A percentile compares a stretch with the other conserved stretches of the same genome.
Evolutionary conservation across 2,329 filamentous ascomycete genomes (phyloP).

Genomic region (Plenodomus tracheiphilus): DNA sequence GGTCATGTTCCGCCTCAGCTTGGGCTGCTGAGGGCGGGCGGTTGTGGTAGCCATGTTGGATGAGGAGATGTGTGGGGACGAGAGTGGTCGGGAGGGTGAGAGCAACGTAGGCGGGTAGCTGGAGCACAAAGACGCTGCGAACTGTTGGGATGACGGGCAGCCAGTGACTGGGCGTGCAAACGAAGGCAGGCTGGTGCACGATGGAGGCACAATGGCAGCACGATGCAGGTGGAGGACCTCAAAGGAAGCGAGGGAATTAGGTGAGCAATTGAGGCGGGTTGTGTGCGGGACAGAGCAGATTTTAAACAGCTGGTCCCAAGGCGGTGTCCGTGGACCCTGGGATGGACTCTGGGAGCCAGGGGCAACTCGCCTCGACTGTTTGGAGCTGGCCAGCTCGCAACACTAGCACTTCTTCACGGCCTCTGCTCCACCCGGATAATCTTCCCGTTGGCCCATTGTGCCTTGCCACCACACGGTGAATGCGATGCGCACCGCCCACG

Average conservation of each 20-base stretch:
- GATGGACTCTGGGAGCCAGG: conserved; percentile 19
- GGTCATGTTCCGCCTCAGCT: conserved; percentile 51
- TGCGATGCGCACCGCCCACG: conserved; percentile 19
- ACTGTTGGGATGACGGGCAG: not conserved
- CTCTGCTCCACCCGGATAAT: conserved; percentile 19
- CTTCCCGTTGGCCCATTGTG: conserved; percentile 8
- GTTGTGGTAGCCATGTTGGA: conserved; percentile 53
- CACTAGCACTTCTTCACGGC: conserved; percentile 12
- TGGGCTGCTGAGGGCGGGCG: conserved; percentile 56
- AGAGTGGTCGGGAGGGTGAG: not conserved
- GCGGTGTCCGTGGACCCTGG: conserved; percentile 30
- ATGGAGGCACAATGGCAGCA: not conserved
- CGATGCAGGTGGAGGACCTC: not conserved
- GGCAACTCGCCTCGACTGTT: conserved; percentile 15
- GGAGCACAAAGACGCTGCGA: not conserved
- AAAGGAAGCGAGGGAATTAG: conserved; percentile 4
- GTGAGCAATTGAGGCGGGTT: conserved; percentile 5
- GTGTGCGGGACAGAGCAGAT: conserved; percentile 19
- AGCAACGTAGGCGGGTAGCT: conserved; percentile 6
- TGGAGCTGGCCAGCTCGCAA: conserved; percentile 17
- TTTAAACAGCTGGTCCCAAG: conserved; percentile 19
- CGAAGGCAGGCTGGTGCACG: conserved; percentile 3
- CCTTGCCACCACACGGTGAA: conserved; percentile 27
- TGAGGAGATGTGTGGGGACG: conserved; percentile 3
- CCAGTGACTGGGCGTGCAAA: not conserved